Base-by-base conservation (phyloP, 345 rosid genomes). In the Garcia nutans region DNA sequence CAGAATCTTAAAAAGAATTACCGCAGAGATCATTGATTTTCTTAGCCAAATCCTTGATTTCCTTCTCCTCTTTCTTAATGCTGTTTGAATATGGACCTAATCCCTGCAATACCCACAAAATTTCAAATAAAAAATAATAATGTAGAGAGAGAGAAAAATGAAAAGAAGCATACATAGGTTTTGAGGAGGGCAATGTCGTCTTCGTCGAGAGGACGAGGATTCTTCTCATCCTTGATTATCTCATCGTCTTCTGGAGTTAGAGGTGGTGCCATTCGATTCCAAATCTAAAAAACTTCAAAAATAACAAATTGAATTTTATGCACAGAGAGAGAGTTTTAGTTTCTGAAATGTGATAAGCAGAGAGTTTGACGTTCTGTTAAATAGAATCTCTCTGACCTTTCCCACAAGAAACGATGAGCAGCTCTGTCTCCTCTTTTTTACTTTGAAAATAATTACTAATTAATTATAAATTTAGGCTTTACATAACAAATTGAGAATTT, bases 151-250 rank as follows among this genome's bases (percentile, higher is more conserved):
- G 45, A 16, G 1, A 37, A 24, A 31, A 49, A 23, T 42, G 17
- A 7, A 6, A 26, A 42, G 47, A 15, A 9, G 42, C 75, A 50
- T 88, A 92, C 98, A 47, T 94, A 94, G 71, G 97, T 94, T 76
- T 94, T 94, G 81, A 94, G 97, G 41, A 94, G 93, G 55, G 98
- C 98, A 62, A 94, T 91, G 57, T 94, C 98, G 75, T 91, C 98
- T 79, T 92, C 97, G 28, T 91, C 97, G 22, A 91, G 93, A 17
- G 97, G 98, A 2, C 87, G 89, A 28, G 95, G 95, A 75, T 91
- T 91, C 89, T 91, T 94, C 93, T 92, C 97, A 77, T 92, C 96
- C 85, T 89, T 87, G 77, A 88, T 78, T 71, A 67, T 42, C 37
- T 80, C 83, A 2, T 89, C 93, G 0, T 88, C 92, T 44, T 86